Evolutionary conservation across 345 rosid genomes (phyloP).

Genomic region (Dipteronia sinensis): DNA sequence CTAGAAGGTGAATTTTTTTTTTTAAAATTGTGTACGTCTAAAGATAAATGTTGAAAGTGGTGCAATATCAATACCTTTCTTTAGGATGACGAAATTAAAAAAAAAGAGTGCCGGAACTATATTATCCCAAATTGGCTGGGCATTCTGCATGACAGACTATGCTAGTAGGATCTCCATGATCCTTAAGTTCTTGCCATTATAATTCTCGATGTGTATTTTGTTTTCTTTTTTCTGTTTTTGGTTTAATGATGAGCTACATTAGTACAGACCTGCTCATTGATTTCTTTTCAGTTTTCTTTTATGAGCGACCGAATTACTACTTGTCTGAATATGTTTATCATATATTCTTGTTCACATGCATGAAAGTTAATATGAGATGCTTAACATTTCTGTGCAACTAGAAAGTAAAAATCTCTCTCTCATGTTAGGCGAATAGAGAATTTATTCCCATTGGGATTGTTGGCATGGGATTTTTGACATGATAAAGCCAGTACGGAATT

Average conservation of each 20-base stretch:
- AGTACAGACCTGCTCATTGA: not conserved
- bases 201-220: not conserved
- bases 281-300: not conserved
- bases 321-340: not conserved
- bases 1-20: too few relatives aligned
- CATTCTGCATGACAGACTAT: too few relatives aligned
- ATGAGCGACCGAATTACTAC: not conserved
- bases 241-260: not conserved
- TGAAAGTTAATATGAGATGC: not conserved
- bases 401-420: not conserved
- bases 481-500: not conserved
- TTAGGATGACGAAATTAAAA: too few relatives aligned
- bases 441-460: not conserved
- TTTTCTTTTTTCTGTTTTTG: not conserved
- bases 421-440: not conserved
- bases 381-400: not conserved
- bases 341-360: not conserved
- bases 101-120: too few relatives aligned
- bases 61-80: too few relatives aligned
- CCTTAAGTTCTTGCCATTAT: not conserved
- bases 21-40: too few relatives aligned
- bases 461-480: not conserved
- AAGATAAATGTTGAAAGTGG: too few relatives aligned
- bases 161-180: not conserved
- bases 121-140: too few relatives aligned